phyloP scores from a whole-genome alignment of 192 early-diverging fungal species.

The Entomortierella beljakovae region DNA sequence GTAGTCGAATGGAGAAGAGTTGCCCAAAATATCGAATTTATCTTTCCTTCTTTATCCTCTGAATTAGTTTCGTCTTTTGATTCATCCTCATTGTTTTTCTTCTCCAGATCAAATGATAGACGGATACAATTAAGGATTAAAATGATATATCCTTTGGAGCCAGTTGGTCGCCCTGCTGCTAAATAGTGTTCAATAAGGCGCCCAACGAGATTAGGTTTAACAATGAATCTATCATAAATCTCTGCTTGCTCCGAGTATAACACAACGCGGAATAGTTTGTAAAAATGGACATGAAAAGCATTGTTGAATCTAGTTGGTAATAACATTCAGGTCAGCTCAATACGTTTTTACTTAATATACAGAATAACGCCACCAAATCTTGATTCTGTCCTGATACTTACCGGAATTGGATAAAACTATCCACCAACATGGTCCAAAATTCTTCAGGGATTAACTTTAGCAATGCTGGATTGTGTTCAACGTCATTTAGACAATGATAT shows the following conservation, averaged over 20 bases:
- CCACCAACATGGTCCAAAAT: constrained; percentile 35
- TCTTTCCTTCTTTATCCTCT: neutral
- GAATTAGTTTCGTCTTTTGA: neutral
- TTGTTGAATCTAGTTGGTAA: constrained; percentile 53
- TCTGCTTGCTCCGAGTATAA: constrained; percentile 32
- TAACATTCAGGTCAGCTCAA: too few relatives aligned
- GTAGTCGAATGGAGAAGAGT: neutral
- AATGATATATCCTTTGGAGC: constrained; percentile 45
- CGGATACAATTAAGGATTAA: constrained; percentile 48
- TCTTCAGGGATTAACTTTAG: constrained; percentile 27
- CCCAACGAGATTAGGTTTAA: constrained; percentile 17
- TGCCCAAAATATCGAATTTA: constrained; percentile 30
- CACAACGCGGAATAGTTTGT: constrained; percentile 43
- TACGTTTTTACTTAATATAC: too few relatives aligned
- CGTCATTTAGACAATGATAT: constrained; percentile 47
- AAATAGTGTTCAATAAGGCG: constrained; percentile 43
- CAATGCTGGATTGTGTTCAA: constrained; percentile 29
- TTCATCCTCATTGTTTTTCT: neutral
- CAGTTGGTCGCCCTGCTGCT: constrained; percentile 21
- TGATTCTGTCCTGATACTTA: neutral
- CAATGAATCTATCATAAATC: constrained; percentile 34
- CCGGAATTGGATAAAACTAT: constrained; percentile 50
- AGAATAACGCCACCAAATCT: neutral
- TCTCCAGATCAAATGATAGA: constrained; percentile 32
- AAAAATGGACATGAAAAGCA: constrained; percentile 51